Base-by-base conservation (phyloP, 441 rosid species). In the Eutrema salsugineum region DNA sequence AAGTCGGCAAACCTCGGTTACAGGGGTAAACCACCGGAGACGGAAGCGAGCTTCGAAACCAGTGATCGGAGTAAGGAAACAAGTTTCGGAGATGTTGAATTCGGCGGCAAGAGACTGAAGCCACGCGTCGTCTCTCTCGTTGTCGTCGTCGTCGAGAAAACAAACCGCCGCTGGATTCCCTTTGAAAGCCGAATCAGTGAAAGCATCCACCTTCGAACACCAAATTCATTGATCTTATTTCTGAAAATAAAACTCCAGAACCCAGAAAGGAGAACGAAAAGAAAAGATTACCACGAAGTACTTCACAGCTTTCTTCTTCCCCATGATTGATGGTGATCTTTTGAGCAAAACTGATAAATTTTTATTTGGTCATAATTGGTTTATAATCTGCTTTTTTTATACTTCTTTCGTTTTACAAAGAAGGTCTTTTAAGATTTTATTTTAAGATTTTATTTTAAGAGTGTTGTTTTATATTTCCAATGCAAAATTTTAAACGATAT, bases 21-120 rank as follows among this genome's bases (percentile, higher is more conserved):
- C 71, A 17, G 97, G 95, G 40, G 94, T 87, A 77, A 93, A 93
- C 97, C 95, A 93, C 28, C 97, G 79, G 60, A 91, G 94, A 63
- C 48, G 50, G 70, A 91, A 88, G 74, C 89, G 86, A 63, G 91
- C 79, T 10, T 63, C 12, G 15, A 60, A 36, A 2, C 56, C 63
- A 20, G 75, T 5, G 43, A 80, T 22, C 20, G 73, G 82, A 62
- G 78, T 83, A 75, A 88, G 80, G 68, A 81, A 91, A 75, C 86
- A 56, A 16, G 93, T 91, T 63, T 77, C 17, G 0, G 98, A 80
- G 76, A 88, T 5, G 58, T 86, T 87, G 83, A 93, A 93, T 81
- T 93, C 97, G 10, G 82, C 47, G 33, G 97, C 88, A 14, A 88
- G 79, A 1, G 86, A 68, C 67, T 87, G 97, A 51, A 91, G 40